Conservation (phyloP, 2,329 filamentous ascomycete genomes). For the Chrysoporthe puriensis region DNA sequence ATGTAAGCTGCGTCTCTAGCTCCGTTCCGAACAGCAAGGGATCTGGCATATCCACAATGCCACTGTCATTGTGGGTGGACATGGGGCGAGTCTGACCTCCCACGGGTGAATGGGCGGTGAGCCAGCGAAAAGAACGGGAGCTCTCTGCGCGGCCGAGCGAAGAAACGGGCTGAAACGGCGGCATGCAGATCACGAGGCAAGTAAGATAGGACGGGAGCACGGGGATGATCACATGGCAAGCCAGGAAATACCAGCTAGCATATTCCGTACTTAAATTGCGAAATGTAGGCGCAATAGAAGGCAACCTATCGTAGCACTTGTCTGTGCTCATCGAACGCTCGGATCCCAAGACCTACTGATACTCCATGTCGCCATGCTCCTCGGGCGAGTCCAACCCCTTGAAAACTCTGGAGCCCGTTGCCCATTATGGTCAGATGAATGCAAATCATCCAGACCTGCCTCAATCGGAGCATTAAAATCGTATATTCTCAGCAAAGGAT, state of each 20-base stretch:
- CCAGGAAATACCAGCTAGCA: slow-evolving; percentile 13
- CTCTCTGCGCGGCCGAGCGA: background rate
- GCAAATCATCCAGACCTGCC: background rate
- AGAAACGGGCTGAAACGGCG: background rate
- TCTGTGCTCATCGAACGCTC: slow-evolving; percentile 2
- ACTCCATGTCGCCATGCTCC: slow-evolving; percentile 10
- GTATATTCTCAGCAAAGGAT: slow-evolving; percentile 21
- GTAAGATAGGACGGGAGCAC: background rate
- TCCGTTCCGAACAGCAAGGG: background rate
- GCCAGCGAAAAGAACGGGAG: background rate
- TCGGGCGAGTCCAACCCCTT: background rate
- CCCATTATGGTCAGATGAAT: slow-evolving; percentile 10
- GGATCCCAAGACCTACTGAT: background rate
- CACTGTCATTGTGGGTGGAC: background rate
- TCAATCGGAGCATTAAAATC: slow-evolving; percentile 21
- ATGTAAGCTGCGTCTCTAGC: background rate
- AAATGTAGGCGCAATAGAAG: background rate
- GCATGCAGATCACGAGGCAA: background rate
- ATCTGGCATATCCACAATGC: background rate
- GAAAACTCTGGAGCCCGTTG: background rate
- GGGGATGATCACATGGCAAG: slow-evolving; percentile 6
- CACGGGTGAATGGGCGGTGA: background rate
- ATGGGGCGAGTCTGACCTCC: background rate
- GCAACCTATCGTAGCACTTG: background rate
- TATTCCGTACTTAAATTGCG: background rate